Evolutionary conservation across 306 rosid species (phyloP).

Genomic region (Biancaea sappan): DNA sequence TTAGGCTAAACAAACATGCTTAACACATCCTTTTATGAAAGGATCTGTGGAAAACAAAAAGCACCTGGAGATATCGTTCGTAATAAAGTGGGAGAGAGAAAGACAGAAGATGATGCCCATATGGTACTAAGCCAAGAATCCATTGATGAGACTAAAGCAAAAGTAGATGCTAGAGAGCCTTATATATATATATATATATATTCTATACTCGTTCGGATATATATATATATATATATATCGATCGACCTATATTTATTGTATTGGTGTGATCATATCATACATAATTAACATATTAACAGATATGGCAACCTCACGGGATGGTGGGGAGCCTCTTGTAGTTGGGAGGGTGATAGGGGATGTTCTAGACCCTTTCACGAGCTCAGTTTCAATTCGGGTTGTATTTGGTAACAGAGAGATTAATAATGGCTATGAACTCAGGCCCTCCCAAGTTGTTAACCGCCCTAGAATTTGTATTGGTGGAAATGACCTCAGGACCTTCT

Average conservation of each 20-base stretch:
- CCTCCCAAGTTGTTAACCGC: conserved; percentile 40
- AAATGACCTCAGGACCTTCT: conserved; percentile 50
- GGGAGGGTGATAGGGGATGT: conserved; percentile 49
- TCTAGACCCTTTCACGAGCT: conserved; percentile 40
- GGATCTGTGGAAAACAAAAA: too few species aligned
- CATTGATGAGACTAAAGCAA: conserved; percentile 28
- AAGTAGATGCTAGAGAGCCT: conserved; percentile 34
- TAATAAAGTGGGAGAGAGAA: too few species aligned
- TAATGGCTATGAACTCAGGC: conserved; percentile 35
- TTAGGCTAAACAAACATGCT: too few species aligned
- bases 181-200: background rate
- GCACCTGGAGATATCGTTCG: too few species aligned
- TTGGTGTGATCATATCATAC: conserved; percentile 10
- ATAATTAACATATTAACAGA: too few species aligned
- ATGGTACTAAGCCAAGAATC: background rate
- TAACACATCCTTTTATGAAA: too few species aligned
- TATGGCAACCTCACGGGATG: background rate
- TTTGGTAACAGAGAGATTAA: conserved; percentile 39
- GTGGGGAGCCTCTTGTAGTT: conserved; percentile 31
- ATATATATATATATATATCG: background rate
- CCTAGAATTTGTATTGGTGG: conserved; percentile 47
- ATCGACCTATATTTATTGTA: background rate
- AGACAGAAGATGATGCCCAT: too few species aligned
- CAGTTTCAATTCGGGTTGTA: conserved; percentile 16
- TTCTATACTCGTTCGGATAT: too few species aligned